A percentile compares a stretch with the other conserved stretches of the same genome.
phyloP scores from a whole-genome alignment of 495 filamentous ascomycete species.

The Neurospora intermedia region DNA sequence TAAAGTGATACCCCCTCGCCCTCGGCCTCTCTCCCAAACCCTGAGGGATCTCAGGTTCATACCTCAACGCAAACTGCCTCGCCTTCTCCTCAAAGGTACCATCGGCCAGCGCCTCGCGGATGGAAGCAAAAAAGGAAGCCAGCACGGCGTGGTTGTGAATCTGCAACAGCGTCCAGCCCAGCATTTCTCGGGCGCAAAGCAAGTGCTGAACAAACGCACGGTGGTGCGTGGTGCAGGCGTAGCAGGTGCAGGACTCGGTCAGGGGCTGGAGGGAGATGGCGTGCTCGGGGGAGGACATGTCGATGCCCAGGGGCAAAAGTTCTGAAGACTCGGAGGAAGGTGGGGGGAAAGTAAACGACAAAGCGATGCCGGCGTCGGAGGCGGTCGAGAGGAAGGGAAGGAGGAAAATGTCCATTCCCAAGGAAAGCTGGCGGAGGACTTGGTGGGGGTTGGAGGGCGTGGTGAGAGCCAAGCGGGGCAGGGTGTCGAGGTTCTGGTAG shows the following conservation, averaged over 20 bases:
- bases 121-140: conserved; percentile 57
- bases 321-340: conserved; percentile 5
- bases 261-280: conserved; percentile 50
- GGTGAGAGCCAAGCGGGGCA: conserved; percentile 67
- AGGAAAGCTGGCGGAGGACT: conserved; percentile 57
- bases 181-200: conserved; percentile 83
- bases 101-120: conserved; percentile 41
- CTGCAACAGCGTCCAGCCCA: conserved; percentile 86
- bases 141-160: conserved; percentile 75
- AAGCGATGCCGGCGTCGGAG: conserved; percentile 79
- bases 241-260: conserved; percentile 56
- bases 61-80: conserved; percentile 45
- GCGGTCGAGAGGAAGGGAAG: conserved; percentile 58
- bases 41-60: conserved; percentile 58
- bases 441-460: conserved; percentile 59
- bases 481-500: conserved; percentile 33
- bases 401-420: conserved; percentile 72
- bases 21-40: conserved; percentile 70
- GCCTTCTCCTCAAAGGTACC: conserved; percentile 58
- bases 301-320: conserved; percentile 50
- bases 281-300: conserved; percentile 58
- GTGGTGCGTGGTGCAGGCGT: conserved; percentile 76
- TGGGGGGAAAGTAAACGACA: conserved; percentile 69
- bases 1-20: conserved; percentile 76
- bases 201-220: conserved; percentile 81